phyloP scores from a whole-genome alignment of 306 rosid genomes.

The Begonia fuchsioides region DNA sequence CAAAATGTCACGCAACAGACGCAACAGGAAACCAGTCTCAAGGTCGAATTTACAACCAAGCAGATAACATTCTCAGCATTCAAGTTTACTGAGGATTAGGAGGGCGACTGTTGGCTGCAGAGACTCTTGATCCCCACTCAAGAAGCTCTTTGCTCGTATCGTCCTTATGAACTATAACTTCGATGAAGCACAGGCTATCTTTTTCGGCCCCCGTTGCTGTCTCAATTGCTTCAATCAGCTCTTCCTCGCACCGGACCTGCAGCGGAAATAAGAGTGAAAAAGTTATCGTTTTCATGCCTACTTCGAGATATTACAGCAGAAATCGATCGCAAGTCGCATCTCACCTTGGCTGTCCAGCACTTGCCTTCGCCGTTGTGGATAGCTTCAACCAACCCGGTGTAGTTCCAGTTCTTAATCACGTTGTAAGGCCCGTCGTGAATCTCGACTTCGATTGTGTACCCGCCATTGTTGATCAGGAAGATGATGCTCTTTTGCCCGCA shows the following conservation, averaged over 20 bases:
- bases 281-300: neutral
- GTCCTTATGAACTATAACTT: conserved; percentile 46
- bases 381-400: conserved; percentile 46
- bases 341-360: conserved; percentile 70
- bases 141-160: conserved; percentile 57
- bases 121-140: conserved; percentile 53
- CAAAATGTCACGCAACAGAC: too few species aligned
- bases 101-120: conserved; percentile 23
- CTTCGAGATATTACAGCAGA: too few species aligned
- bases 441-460: conserved; percentile 59
- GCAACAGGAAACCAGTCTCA: too few species aligned
- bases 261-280: neutral
- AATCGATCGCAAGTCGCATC: neutral
- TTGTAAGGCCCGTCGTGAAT: conserved; percentile 62
- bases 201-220: conserved; percentile 31
- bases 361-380: conserved; percentile 57
- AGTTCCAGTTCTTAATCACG: conserved; percentile 60
- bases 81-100: conserved; percentile 24
- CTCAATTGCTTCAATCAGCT: conserved; percentile 33
- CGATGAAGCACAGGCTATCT: conserved; percentile 45
- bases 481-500: conserved; percentile 33
- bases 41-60: too few species aligned
- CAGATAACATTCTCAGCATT: neutral
- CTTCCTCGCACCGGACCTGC: conserved; percentile 48
- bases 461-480: conserved; percentile 58